Conservation (phyloP, 2,329 filamentous ascomycete species). For the Nemania sp. region DNA sequence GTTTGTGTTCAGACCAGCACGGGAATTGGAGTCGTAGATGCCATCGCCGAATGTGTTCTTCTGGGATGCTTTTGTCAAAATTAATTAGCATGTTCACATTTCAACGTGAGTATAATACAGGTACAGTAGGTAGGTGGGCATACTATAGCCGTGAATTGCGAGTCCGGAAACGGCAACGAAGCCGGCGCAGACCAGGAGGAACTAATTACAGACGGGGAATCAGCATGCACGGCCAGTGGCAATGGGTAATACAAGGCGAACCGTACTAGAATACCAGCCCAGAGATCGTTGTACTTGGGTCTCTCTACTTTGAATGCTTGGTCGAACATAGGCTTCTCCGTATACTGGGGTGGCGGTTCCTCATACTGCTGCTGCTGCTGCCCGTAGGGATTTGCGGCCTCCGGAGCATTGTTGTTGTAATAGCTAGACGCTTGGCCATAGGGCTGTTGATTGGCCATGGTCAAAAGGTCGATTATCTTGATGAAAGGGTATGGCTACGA, state of each 20-base stretch:
- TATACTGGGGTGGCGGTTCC: conserved; percentile 15
- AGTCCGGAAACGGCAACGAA: conserved; percentile 78
- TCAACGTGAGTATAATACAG: too few species aligned
- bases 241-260: too few species aligned
- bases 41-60: conserved; percentile 68
- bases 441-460: conserved; percentile 22
- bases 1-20: conserved; percentile 74
- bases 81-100: too few species aligned
- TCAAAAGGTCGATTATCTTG: neutral
- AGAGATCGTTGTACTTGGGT: conserved; percentile 89
- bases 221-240: neutral
- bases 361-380: conserved; percentile 23
- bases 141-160: conserved; percentile 73
- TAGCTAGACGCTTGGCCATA: conserved; percentile 32
- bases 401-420: conserved; percentile 26
- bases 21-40: conserved; percentile 71
- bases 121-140: too few species aligned
- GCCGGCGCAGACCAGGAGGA: conserved; percentile 71
- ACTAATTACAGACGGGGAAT: conserved; percentile 45
- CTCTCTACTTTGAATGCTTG: conserved; percentile 79
- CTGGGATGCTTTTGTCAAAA: conserved; percentile 46
- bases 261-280: conserved; percentile 80
- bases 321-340: conserved; percentile 66
- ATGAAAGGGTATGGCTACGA: neutral
- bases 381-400: conserved; percentile 23